Evolutionary conservation across 139 green algal genomes (phyloP), one percentile per base, ranked within the genome.

Genomic region (Chlamydomonas schloesseri): DNA sequence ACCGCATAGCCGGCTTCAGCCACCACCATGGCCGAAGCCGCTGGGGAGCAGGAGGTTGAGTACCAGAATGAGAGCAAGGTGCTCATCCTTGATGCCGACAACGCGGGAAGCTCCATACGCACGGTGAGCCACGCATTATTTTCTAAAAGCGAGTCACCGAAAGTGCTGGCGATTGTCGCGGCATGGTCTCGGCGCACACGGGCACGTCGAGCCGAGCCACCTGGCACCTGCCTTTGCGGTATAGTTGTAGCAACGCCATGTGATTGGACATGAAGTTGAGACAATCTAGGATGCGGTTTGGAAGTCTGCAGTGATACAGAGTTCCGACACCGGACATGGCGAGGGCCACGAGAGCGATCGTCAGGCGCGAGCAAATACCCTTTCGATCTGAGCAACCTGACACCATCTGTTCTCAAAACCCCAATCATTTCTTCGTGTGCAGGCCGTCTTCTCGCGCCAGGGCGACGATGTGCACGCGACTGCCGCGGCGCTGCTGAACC

Each of bases 11-110:
- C 20, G 55, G 21, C 42, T 50, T 50, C 42, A 50, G 42, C 42
- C 42, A 50, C 42, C 46, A 80, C 13, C 29, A 85, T 85, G 79
- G 65, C 79, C 31, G 79, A 85, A n/a, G 55, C 62, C 11, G 26
- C 26, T 23, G 62, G 26, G 3, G 79, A 76, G 47, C 8, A 21
- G 4, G 53, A 78, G 68, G 68, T 72, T 33, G 67, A 72, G 47
- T 80, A 84, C 60, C 83, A 83, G 58, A 83, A 76, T 42, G 82
- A 87, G 31, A 69, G 37, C n/a, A 18, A 75, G 14, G 75, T 74
- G n/a, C n/a, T 84, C 0, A 50, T 84, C 24, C 65, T 82, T 2
- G 74, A 75, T 0, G 15, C 71, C 42, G 83, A 82, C 29, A 67
- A n/a, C 11, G 42, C 65, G 23, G 79, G 79, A 28, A 42, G 33